A percentile compares a stretch with the other conserved stretches of the same genome.
phyloP scores from a whole-genome alignment of 805 yeast species.

The Saccharomyces jurei region DNA sequence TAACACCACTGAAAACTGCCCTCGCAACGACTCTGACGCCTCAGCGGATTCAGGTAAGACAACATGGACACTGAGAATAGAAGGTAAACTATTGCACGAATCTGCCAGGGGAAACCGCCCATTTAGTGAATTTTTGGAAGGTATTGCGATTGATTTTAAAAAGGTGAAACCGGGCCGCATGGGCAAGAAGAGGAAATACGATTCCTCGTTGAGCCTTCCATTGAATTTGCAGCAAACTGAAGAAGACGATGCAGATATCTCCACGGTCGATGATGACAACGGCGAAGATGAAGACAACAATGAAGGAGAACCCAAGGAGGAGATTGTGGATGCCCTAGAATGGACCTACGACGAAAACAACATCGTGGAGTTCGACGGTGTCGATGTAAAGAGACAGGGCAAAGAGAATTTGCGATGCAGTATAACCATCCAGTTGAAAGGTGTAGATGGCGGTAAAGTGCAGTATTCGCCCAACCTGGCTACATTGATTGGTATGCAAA shows the following conservation, averaged over 20 bases:
- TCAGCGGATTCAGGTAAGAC: constrained; percentile 26
- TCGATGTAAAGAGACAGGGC: constrained; percentile 81
- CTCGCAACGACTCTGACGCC: constrained; percentile 38
- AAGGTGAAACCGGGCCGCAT: constrained; percentile 3
- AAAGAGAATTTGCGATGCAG: constrained; percentile 52
- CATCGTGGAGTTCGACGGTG: constrained; percentile 69
- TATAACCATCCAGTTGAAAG: constrained; percentile 75
- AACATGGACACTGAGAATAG: constrained; percentile 79
- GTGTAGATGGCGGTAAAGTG: constrained; percentile 57
- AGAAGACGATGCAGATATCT: constrained; percentile 12
- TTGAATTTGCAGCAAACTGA: constrained; percentile 16
- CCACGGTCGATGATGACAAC: background rate
- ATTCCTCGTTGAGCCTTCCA: constrained; percentile 4
- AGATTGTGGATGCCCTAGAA: constrained; percentile 44
- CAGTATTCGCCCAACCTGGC: constrained; percentile 57
- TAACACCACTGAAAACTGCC: constrained; percentile 76
- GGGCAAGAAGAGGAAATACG: constrained; percentile 3
- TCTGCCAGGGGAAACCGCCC: constrained; percentile 47
- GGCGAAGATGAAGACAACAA: background rate
- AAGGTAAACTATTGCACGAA: constrained; percentile 65
- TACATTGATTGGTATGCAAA: constrained; percentile 62
- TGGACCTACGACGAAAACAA: constrained; percentile 71
- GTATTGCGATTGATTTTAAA: constrained; percentile 70
- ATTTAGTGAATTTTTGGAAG: constrained; percentile 74
- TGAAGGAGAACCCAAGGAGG: background rate